These are phyloP conservation scores for Waltiozyma sp. DNA, from an alignment of 1,139 yeast species.

Conservation along the genomic window DNA sequence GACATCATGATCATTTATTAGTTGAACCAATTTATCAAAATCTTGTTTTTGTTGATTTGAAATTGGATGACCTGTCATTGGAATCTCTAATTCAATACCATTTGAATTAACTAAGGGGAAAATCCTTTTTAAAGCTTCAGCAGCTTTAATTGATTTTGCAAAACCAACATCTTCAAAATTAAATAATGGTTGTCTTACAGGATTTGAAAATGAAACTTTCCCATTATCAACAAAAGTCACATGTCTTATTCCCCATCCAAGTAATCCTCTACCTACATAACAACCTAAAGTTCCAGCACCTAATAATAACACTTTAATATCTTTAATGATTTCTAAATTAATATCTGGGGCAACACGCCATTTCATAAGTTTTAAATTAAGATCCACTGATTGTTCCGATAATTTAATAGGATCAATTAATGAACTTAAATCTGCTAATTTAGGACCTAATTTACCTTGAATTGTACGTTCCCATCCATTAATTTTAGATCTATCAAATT, in stretches of 20 bases:
- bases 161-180: conserved; percentile 66
- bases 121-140: conserved; percentile 54
- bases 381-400: conserved; percentile 86
- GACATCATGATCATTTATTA: conserved; percentile 65
- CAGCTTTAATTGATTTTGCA: conserved; percentile 69
- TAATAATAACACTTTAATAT: conserved; percentile 57
- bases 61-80: conserved; percentile 92
- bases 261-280: conserved; percentile 70
- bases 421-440: conserved; percentile 69
- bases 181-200: conserved; percentile 87
- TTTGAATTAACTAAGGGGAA: conserved; percentile 64
- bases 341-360: conserved; percentile 89
- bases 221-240: conserved; percentile 90
- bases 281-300: conserved; percentile 97
- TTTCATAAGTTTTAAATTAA: conserved; percentile 85
- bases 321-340: conserved; percentile 51
- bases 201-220: conserved; percentile 79
- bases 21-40: conserved; percentile 37
- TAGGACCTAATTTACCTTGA: conserved; percentile 67
- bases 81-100: conserved; percentile 65
- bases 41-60: conserved; percentile 44
- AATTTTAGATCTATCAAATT: conserved; percentile 23
- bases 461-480: conserved; percentile 88
- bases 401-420: conserved; percentile 70
- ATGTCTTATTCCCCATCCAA: conserved; percentile 89